phyloP scores from a whole-genome alignment of 2,329 filamentous ascomycete genomes.

The Diaporthe eres region DNA sequence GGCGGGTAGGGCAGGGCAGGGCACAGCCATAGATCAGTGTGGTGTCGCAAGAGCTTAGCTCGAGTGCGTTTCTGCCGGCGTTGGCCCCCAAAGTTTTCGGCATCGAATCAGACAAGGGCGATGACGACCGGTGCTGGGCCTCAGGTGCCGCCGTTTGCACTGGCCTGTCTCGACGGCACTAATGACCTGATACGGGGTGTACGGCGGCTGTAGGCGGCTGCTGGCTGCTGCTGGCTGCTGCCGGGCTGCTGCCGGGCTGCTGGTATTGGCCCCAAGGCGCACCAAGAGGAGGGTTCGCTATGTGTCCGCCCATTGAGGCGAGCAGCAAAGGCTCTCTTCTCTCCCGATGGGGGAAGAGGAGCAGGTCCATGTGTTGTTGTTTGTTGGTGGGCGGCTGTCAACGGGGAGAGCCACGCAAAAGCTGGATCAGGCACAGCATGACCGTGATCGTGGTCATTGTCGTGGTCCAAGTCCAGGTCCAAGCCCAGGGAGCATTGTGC shows the following conservation, averaged over 20 bases:
- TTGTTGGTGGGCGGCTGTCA: background rate
- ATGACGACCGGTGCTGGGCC: slow-evolving; percentile 11
- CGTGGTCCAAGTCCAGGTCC: background rate
- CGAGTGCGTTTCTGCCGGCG: background rate
- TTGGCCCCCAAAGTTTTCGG: background rate
- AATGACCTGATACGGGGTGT: background rate
- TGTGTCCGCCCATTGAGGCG: background rate
- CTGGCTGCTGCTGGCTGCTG: slow-evolving; percentile 19
- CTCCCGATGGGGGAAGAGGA: too few relatives aligned
- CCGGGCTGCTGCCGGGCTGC: background rate
- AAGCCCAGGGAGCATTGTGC: background rate
- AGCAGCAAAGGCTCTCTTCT: background rate
- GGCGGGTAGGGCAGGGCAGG: background rate
- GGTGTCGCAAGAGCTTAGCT: background rate
- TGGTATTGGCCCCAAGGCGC: background rate
- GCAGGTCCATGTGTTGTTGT: background rate
- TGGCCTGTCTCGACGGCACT: background rate
- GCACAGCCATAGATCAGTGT: background rate
- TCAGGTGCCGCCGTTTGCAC: background rate
- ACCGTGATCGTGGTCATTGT: background rate
- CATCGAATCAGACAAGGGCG: background rate
- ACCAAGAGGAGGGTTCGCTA: background rate
- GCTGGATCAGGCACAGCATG: background rate
- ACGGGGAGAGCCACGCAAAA: background rate
- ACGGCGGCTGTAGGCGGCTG: background rate